Evolutionary conservation across 768 basidiomycete species (phyloP), one percentile per base, ranked within the genome.

Genomic region (Royoungia palumana): DNA sequence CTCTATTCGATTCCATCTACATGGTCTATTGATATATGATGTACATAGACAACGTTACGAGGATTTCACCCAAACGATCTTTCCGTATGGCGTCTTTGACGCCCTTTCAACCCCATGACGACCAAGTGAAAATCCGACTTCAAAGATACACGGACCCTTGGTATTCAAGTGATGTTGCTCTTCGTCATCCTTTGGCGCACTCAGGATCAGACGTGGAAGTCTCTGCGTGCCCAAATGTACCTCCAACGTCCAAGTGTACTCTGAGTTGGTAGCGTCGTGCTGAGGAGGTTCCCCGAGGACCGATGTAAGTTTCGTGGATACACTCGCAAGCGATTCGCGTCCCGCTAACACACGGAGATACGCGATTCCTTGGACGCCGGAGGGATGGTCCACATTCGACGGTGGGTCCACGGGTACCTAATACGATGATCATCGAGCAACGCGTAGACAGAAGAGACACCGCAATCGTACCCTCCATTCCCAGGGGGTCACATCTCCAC

Each of bases 401-500:
- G 67, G 66, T 5, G 77, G 76, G 10, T 72, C 67, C 2, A 65
- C 59, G 5, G 80, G 80, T 2, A 83, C 82, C 80, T 83, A 32
- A 32, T 14, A 14, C 30, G 12, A 32, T 11, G 12, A 14, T 25
- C n/a, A 24, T 25, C 6, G 24, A n/a, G 11, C 6, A 39, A 40
- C 24, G 24, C 16, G 8, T 2, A 30, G 20, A 9, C 2, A 20
- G 16, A 8, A n/a, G 6, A 37, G 20, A 5, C 2, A 21, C 6
- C 5, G 24, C 3, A 38, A 9, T 32, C 78, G 16, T 56, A 84
- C 87, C 64, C 87, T 71, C 64, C 75, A 73, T 3, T 65, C 54
- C 41, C 86, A 69, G 3, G 83, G 78, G 4, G 85, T 87, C 3
- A 86, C 67, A 58, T 89, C 87, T 12, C 83, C 83, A 56, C 87